Percentiles rank a stretch among this genome's conserved stretches.
Evolutionary conservation across 2,329 filamentous ascomycete species (phyloP).

Genomic region (Thyridium curvatum): DNA sequence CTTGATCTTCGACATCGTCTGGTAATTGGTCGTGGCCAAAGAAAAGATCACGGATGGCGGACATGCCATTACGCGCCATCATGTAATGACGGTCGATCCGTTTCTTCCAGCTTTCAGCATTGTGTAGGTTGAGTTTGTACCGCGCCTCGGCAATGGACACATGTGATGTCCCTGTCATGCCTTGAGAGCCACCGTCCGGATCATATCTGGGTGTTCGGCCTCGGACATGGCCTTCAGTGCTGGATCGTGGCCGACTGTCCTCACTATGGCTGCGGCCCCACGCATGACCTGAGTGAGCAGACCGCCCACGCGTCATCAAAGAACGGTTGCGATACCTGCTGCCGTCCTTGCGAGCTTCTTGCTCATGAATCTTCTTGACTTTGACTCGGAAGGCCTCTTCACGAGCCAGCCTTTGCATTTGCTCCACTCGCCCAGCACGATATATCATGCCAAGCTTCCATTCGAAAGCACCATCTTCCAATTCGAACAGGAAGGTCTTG

Average conservation of each 20-base stretch:
- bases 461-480: conserved; percentile 95
- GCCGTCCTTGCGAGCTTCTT: conserved; percentile 50
- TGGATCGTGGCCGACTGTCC: conserved; percentile 34
- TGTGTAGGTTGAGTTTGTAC: conserved; percentile 68
- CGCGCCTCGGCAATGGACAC: conserved; percentile 73
- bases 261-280: conserved; percentile 50
- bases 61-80: conserved; percentile 66
- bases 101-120: conserved; percentile 86
- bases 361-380: conserved; percentile 73
- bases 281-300: conserved; percentile 19
- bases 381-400: conserved; percentile 89
- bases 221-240: conserved; percentile 22
- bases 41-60: conserved; percentile 71
- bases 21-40: conserved; percentile 77
- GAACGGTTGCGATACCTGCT: conserved; percentile 51
- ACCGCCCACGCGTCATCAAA: conserved; percentile 32
- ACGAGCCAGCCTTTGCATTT: conserved; percentile 80
- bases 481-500: conserved; percentile 78
- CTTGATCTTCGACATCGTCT: conserved; percentile 74
- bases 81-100: conserved; percentile 74
- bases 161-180: conserved; percentile 65
- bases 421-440: conserved; percentile 78
- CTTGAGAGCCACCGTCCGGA: conserved; percentile 63
- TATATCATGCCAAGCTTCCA: conserved; percentile 97
- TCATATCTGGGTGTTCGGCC: conserved; percentile 63